A percentile compares a stretch with the other conserved stretches of the same genome.
Conservation (phyloP, 768 basidiomycete species). For the Tylopilus felleus region DNA sequence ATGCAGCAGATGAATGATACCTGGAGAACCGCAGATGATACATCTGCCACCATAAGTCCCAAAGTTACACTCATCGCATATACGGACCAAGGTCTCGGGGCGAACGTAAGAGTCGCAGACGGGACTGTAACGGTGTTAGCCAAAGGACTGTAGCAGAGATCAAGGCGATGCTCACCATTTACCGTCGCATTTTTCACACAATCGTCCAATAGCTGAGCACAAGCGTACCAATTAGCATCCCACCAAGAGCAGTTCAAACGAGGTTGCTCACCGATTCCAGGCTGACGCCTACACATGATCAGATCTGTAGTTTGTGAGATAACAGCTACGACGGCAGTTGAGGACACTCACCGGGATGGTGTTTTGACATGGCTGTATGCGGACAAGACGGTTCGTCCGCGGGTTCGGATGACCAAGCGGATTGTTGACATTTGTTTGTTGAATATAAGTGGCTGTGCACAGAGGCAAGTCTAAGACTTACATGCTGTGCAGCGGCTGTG, state of each 20-base stretch:
- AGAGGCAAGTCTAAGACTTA: too few species aligned
- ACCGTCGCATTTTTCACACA: slow-evolving; percentile 99
- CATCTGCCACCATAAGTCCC: slow-evolving; percentile 96
- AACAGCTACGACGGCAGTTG: not conserved
- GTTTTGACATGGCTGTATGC: slow-evolving; percentile 69
- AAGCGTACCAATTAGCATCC: slow-evolving; percentile 6
- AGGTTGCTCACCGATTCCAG: slow-evolving; percentile 79
- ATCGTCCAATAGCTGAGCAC: slow-evolving; percentile 82
- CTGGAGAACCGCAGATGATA: slow-evolving; percentile 95
- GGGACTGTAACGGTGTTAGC: slow-evolving; percentile 53
- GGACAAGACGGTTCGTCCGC: not conserved
- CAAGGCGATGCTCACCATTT: slow-evolving; percentile 73
- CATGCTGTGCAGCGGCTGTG: too few species aligned
- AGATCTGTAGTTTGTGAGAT: slow-evolving; percentile 58
- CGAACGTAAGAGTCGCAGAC: slow-evolving; percentile 99
- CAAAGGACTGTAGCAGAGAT: not conserved
- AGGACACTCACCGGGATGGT: slow-evolving; percentile 67
- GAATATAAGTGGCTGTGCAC: slow-evolving; percentile 13
- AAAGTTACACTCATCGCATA: slow-evolving; percentile 99
- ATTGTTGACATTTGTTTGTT: slow-evolving; percentile 15
- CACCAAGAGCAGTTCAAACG: not conserved
- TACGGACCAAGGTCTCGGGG: slow-evolving; percentile 95
- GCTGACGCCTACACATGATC: slow-evolving; percentile 97
- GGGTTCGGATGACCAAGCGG: slow-evolving; percentile 1
- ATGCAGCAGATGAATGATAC: slow-evolving; percentile 40